A percentile compares a stretch with the other conserved stretches of the same genome.
These are phyloP conservation scores for Planoprotostelium fungivorum DNA, from an alignment of 78 protist genomes.

Conservation along the genomic window DNA sequence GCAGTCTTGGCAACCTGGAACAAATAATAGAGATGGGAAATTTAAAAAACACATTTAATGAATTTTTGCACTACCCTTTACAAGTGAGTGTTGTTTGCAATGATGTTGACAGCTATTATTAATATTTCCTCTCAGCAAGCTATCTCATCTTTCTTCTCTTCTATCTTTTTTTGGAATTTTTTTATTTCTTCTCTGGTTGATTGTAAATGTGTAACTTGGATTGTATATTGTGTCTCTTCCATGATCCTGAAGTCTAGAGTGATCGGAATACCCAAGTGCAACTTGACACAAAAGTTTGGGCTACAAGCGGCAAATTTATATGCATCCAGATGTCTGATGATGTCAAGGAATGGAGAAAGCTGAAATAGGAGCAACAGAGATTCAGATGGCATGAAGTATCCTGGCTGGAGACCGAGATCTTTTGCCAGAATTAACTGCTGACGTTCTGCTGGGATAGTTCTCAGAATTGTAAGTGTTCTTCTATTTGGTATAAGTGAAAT, in stretches of 20 bases:
- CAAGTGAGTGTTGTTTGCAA: background rate
- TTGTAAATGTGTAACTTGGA: background rate
- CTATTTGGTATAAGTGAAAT: background rate
- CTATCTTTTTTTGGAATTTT: background rate
- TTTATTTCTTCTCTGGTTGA: background rate
- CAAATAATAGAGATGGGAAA: background rate
- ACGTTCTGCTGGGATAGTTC: background rate
- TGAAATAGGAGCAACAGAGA: background rate
- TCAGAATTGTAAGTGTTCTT: background rate
- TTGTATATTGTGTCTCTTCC: slow-evolving; percentile 1
- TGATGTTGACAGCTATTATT: background rate
- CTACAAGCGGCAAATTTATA: slow-evolving; percentile 1
- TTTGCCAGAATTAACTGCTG: slow-evolving; percentile 1
- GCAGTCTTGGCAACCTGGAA: slow-evolving; percentile 2
- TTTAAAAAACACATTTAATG: background rate
- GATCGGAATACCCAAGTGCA: background rate
- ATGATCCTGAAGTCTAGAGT: slow-evolving; percentile 1
- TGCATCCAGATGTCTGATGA: slow-evolving; percentile 1
- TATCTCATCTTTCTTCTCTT: background rate
- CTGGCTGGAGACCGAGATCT: background rate
- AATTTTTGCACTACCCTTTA: background rate
- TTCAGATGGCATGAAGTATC: slow-evolving; percentile 1
- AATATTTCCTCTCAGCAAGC: slow-evolving; percentile 1
- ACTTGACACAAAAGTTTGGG: slow-evolving; percentile 1
- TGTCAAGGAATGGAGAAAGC: background rate